Percentiles rank a stretch among this genome's conserved stretches.
Evolutionary conservation across 2,329 filamentous ascomycete species (phyloP).

Genomic region (Fusarium scirpi): DNA sequence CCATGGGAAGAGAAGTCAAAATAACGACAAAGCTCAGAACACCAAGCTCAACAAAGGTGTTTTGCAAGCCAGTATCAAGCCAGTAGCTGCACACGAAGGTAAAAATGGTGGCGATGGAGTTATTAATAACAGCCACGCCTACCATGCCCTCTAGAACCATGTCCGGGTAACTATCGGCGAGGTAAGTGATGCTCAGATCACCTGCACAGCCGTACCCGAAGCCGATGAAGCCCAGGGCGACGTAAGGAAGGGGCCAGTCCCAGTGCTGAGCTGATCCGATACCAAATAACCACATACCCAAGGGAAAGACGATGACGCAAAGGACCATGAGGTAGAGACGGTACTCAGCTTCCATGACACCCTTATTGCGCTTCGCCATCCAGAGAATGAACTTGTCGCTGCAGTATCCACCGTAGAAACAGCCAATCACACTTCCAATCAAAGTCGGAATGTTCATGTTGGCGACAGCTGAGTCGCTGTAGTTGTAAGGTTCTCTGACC

Average conservation of each 20-base stretch:
- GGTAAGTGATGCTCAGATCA: constrained; percentile 66
- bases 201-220: constrained; percentile 71
- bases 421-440: constrained; percentile 66
- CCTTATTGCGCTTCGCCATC: constrained; percentile 65
- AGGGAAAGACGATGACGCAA: constrained; percentile 62
- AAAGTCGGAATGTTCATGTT: constrained; percentile 69
- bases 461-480: constrained; percentile 63
- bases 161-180: constrained; percentile 67
- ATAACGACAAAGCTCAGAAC: constrained; percentile 64
- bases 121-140: constrained; percentile 68
- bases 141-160: constrained; percentile 71
- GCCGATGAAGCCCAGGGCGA: constrained; percentile 68
- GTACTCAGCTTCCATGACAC: constrained; percentile 67
- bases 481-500: constrained; percentile 66
- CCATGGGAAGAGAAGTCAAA: constrained; percentile 65
- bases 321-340: constrained; percentile 64
- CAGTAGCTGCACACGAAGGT: constrained; percentile 64
- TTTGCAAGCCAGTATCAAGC: constrained; percentile 59
- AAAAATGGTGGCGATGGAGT: constrained; percentile 65
- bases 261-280: constrained; percentile 63
- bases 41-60: constrained; percentile 65
- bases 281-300: constrained; percentile 65
- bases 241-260: constrained; percentile 65
- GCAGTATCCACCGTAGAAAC: constrained; percentile 68
- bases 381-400: constrained; percentile 67